Base-by-base conservation (phyloP, 169 alveolate species). In the Cryptosporidium ryanae region DNA sequence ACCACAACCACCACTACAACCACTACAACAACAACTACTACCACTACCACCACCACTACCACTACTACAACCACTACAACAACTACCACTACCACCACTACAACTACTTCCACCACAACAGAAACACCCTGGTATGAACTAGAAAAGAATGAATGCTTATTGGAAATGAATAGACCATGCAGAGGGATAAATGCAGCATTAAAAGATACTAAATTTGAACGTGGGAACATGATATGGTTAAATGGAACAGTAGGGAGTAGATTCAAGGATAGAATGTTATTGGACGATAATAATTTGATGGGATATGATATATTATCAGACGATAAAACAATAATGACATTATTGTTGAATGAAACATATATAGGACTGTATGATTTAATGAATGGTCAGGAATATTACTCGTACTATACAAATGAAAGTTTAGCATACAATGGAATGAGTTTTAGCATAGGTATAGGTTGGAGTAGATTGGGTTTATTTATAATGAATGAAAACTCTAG, bases 401-500 rank as follows among this genome's bases (percentile, higher is more conserved):
- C 82, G 1, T 66, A 43, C 44, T 66, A 66, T 29, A 66, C 82
- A 66, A 66, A 66, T 46, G 82, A 66, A 13, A 66, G 82, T 27
- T 46, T 66, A 29, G 82, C 82, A 1, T 66, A 66, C 44, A 38
- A 46, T 66, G 82, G 82, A 31, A 48, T 66, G 82, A 57, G 48
- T 17, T 66, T 66, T 50, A 46, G 17, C 1, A 48, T 66, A 46
- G 64, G 82, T 6, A 44, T 66, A 46, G 82, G 82, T 18, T 66
- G 82, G 82, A 66, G 82, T 50, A 66, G 65, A 50, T 48, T 66
- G 2, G 82, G 82, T 8, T 25, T 66, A 1, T 66, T 66, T 50
- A 5, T 66, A 2, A n/a, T 66, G 15, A 66, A 66, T 50, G 82
- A 66, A 31, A 7, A 49, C 31, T 46, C 65, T 1, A 23, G 46